A percentile compares a stretch with the other conserved stretches of the same genome.
phyloP scores from a whole-genome alignment of 192 early-diverging fungal genomes.

The Backusella liffmaniae region DNA sequence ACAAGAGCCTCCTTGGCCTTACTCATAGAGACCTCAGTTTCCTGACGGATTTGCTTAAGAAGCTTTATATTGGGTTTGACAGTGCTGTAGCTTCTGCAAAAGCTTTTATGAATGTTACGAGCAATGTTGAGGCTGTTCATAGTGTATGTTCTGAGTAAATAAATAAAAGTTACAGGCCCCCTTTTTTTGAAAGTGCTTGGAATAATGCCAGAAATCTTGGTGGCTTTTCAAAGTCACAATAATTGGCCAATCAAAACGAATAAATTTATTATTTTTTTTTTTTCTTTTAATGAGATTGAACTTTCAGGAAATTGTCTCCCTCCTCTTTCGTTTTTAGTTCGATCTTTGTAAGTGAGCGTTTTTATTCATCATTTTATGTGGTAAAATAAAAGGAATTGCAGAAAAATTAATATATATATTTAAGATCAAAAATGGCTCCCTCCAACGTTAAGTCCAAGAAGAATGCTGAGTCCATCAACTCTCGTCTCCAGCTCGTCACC shows the following conservation, averaged over 20 bases:
- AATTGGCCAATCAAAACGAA: background rate
- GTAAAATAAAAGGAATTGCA: background rate
- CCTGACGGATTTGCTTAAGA: conserved; percentile 73
- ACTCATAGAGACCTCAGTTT: conserved; percentile 74
- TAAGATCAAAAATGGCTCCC: conserved; percentile 25
- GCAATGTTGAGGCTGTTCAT: conserved; percentile 4
- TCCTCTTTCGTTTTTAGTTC: conserved; percentile 17
- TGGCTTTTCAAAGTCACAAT: conserved; percentile 4
- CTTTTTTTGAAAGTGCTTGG: background rate
- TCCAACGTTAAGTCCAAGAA: conserved; percentile 80
- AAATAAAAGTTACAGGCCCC: conserved; percentile 5
- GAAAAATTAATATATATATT: background rate
- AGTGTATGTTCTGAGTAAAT: background rate
- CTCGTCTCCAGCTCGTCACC: conserved; percentile 97
- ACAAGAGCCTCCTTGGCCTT: conserved; percentile 88
- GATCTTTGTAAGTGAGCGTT: conserved; percentile 1
- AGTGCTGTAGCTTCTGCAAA: conserved; percentile 17
- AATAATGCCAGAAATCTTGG: background rate
- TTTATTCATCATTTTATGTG: background rate
- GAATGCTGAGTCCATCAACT: conserved; percentile 94
- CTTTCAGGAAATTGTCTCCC: background rate
- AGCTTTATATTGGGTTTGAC: conserved; percentile 52
- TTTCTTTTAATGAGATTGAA: background rate
- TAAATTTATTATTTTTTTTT: background rate
- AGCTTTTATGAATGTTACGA: background rate